These are phyloP conservation scores for Pseudogymnoascus sp. DNA, from an alignment of 2,329 filamentous ascomycete genomes.

Conservation along the genomic window DNA sequence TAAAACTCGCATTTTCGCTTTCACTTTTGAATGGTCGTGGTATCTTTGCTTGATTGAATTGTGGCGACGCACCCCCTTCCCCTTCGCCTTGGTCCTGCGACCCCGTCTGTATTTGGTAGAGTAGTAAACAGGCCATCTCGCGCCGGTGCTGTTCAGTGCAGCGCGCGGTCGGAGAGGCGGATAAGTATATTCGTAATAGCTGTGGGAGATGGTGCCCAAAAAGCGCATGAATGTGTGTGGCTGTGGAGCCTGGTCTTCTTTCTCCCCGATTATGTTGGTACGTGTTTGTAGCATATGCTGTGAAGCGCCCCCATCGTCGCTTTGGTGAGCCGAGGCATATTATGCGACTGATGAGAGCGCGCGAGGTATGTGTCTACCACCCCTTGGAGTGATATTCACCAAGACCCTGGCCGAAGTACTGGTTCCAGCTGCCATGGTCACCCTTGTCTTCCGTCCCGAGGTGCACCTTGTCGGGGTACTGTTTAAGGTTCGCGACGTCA, in stretches of 20 bases:
- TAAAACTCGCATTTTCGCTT: neutral
- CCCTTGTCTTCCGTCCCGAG: conserved; percentile 42
- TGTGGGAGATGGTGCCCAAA: neutral
- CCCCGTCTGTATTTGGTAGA: neutral
- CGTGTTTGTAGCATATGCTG: neutral
- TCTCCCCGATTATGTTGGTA: neutral
- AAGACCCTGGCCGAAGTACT: conserved; percentile 73
- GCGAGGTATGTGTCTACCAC: conserved; percentile 48
- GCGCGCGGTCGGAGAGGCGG: neutral
- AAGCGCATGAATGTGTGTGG: neutral
- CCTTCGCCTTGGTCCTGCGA: neutral
- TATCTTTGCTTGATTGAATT: neutral
- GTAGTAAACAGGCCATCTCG: neutral
- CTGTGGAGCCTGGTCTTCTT: neutral
- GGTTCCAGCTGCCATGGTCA: conserved; percentile 70
- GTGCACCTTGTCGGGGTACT: conserved; percentile 61
- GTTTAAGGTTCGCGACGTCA: conserved; percentile 79
- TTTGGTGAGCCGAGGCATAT: neutral
- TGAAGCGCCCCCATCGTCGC: neutral
- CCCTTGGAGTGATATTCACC: conserved; percentile 78
- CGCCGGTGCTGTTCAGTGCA: neutral
- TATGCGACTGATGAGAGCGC: neutral
- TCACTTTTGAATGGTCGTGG: neutral
- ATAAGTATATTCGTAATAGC: conserved; percentile 1
- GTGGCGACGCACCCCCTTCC: neutral